Conservation (phyloP, 208 protist genomes). For the Leishmania martiniquensis region DNA sequence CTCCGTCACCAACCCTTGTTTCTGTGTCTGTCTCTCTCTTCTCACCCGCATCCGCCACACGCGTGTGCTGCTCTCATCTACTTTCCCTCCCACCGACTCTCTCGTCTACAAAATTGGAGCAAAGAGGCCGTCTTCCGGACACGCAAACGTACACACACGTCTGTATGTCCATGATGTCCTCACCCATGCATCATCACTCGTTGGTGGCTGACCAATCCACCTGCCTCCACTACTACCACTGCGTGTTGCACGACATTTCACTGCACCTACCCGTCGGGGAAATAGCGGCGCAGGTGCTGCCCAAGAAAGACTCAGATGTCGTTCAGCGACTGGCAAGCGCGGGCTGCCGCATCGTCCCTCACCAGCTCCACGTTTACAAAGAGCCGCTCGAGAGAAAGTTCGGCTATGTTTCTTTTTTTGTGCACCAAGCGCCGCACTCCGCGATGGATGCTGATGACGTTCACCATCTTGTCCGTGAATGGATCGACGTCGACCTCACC, state of each 20-base stretch:
- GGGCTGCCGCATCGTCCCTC: constrained; percentile 61
- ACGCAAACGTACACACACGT: background rate
- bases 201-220: constrained; percentile 26
- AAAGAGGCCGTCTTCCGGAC: background rate
- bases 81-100: background rate
- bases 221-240: constrained; percentile 72
- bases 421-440: constrained; percentile 34
- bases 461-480: constrained; percentile 49
- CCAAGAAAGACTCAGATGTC: constrained; percentile 28
- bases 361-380: constrained; percentile 83
- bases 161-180: background rate
- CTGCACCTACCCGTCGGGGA: constrained; percentile 40
- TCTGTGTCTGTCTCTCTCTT: background rate
- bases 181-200: background rate
- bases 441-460: constrained; percentile 18
- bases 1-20: too few relatives aligned
- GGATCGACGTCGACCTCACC: constrained; percentile 53
- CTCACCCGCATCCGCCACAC: background rate
- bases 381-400: constrained; percentile 76
- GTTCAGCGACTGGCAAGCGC: constrained; percentile 38
- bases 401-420: constrained; percentile 71
- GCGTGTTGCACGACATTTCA: constrained; percentile 53
- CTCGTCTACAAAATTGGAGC: background rate
- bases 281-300: constrained; percentile 52
- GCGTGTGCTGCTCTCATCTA: background rate